Evolutionary conservation across 108 stramenopile genomes (phyloP).

Genomic region (Seminavis robusta): DNA sequence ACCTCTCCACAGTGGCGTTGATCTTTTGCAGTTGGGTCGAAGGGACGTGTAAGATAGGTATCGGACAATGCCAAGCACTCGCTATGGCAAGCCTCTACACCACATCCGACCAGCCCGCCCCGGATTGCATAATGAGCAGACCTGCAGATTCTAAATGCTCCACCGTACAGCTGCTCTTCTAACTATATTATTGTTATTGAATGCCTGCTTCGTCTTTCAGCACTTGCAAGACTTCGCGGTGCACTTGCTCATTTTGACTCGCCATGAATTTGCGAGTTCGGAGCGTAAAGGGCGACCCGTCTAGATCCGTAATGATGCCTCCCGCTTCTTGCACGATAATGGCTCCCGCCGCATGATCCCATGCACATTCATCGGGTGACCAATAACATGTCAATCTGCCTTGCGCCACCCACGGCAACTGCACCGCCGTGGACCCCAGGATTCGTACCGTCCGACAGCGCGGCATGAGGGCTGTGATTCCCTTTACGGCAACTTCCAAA

Average conservation of each 20-base stretch:
- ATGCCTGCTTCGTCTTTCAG: conserved; percentile 8
- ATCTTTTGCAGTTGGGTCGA: too few relatives aligned
- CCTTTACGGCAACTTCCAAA: conserved; percentile 56
- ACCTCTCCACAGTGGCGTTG: too few relatives aligned
- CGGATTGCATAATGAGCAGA: too few relatives aligned
- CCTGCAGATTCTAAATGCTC: too few relatives aligned
- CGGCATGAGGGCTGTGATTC: conserved; percentile 66
- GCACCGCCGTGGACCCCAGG: conserved; percentile 81
- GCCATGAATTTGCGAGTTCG: conserved; percentile 56
- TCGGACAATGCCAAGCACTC: too few relatives aligned
- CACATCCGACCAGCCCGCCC: too few relatives aligned
- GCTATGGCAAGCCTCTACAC: too few relatives aligned
- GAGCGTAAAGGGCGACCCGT: conserved; percentile 43
- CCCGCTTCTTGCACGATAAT: conserved; percentile 88
- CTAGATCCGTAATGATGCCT: conserved; percentile 67
- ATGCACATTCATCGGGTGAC: conserved; percentile 79
- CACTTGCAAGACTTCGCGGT: conserved; percentile 42
- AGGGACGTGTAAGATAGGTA: too few relatives aligned
- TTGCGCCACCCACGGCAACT: conserved; percentile 85
- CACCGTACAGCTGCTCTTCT: too few relatives aligned
- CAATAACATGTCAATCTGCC: conserved; percentile 79
- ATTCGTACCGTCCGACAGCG: conserved; percentile 72
- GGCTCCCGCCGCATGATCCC: conserved; percentile 88
- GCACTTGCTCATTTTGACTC: conserved; percentile 55
- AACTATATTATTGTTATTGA: too few relatives aligned